These are phyloP conservation scores for Eremochloa ophiuroides DNA, from an alignment of 176 grass and related monocot genomes.

Conservation along the genomic window DNA sequence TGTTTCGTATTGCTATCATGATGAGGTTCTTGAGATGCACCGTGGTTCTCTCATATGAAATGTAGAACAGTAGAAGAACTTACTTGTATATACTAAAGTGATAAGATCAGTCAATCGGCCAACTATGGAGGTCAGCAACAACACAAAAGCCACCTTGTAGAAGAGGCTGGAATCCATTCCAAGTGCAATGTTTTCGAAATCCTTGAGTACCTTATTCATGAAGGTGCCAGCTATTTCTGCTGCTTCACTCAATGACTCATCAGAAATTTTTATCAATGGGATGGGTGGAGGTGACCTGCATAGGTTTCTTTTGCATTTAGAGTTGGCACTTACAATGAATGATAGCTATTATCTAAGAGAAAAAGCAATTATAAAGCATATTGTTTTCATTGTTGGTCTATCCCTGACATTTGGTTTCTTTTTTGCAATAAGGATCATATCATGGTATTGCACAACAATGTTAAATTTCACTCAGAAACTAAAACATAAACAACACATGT, in stretches of 20 bases:
- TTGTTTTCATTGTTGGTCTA: not conserved
- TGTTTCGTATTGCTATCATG: not conserved
- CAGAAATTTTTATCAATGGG: constrained; percentile 49
- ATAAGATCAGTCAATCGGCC: constrained; percentile 39
- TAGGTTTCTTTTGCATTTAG: not conserved
- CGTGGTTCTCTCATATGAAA: not conserved
- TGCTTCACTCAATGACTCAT: constrained; percentile 26
- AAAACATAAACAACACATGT: no score
- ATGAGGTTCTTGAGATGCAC: not conserved
- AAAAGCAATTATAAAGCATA: not conserved
- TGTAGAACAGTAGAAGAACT: constrained; percentile 21
- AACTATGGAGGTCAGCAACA: constrained; percentile 46
- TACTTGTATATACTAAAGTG: constrained; percentile 50
- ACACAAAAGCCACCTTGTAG: constrained; percentile 38
- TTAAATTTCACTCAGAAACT: not conserved
- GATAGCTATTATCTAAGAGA: not conserved
- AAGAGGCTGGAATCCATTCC: constrained; percentile 56
- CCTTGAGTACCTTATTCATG: constrained; percentile 37
- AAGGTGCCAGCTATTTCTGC: constrained; percentile 3
- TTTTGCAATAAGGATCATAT: no score
- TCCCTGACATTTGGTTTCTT: no score
- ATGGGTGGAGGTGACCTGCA: constrained; percentile 46
- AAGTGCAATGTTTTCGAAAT: constrained; percentile 44
- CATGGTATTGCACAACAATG: not conserved
- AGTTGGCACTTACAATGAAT: not conserved